Evolutionary conservation across 169 alveolate genomes (phyloP), one percentile per base, ranked within the genome.

Genomic region (Eimeria mitis): DNA sequence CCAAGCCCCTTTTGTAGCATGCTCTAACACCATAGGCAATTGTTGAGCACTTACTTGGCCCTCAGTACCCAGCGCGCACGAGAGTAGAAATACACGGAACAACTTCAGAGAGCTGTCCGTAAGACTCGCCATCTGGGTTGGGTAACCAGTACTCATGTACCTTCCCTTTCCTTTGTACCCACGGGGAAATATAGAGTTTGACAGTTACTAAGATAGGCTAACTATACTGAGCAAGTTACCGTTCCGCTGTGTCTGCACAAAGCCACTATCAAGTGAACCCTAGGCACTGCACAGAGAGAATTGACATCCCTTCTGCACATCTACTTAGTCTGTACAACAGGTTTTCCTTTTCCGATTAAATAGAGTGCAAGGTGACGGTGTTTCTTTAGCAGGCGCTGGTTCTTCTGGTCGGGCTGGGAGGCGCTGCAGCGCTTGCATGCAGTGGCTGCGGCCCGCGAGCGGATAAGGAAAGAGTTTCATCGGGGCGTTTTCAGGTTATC

Each of bases 361-460:
- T 1, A 25, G 49, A 25, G 2, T 68, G 44, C 8, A 68, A 68
- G 8, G 28, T 68, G 42, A 34, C 25, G 78, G 49, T 31, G 49
- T 1, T 13, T 34, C 13, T n/a, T 1, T 68, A 47, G 13, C 19
- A 34, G 49, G 8, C 28, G 23, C 34, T 0, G 37, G 7, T 68
- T 11, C 78, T 31, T 68, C 49, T 6, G 44, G 8, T 7, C 25
- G 49, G 47, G 78, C 78, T 68, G 47, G 47, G 7, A 31, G 78
- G 49, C 47, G 78, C 78, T 9, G 44, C 78, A 2, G 49, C 34
- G 78, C 78, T 31, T 68, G 78, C 78, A 68, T 68, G 78, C 78
- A 31, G 78, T 68, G 78, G 78, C 78, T 68, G 78, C 73, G 78
- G 78, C 78, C 49, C 9, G 78, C 7, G 78, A 68, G 42, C 78